phyloP scores from a whole-genome alignment of 164 flowering plant genomes.

The Magnolia kwangsiensis region DNA sequence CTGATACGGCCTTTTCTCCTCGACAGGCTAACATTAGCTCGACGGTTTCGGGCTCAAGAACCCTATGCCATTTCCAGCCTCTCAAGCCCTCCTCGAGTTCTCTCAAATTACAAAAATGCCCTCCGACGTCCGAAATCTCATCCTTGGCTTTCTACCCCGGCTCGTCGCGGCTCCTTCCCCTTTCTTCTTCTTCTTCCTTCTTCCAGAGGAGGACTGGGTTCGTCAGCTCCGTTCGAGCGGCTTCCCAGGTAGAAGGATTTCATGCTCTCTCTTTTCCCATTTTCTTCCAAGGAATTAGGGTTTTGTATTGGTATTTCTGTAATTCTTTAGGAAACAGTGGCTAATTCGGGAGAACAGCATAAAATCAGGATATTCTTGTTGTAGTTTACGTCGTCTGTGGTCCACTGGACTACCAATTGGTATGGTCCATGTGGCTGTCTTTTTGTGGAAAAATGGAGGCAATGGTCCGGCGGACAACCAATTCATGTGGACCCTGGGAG shows the following conservation, averaged over 20 bases:
- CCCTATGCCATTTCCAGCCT: slow-evolving; percentile 12
- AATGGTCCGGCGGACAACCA: neutral
- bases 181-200: slow-evolving; percentile 16
- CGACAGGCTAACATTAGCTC: slow-evolving; percentile 40
- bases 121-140: slow-evolving; percentile 16
- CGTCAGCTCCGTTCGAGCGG: slow-evolving; percentile 32
- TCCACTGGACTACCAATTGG: neutral
- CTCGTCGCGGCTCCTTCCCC: neutral
- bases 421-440: neutral
- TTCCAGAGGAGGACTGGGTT: slow-evolving; percentile 16
- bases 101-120: slow-evolving; percentile 18
- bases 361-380: neutral
- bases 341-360: neutral
- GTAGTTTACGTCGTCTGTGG: neutral
- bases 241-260: slow-evolving; percentile 38
- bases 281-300: neutral
- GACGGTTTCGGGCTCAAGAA: slow-evolving; percentile 17
- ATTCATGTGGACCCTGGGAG: neutral
- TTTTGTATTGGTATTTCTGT: neutral
- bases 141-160: slow-evolving; percentile 29
- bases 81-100: slow-evolving; percentile 16
- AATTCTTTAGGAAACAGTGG: neutral
- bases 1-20: neutral
- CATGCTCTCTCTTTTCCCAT: neutral
- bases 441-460: neutral